Evolutionary conservation across 495 filamentous ascomycete genomes (phyloP), one percentile per base, ranked within the genome.

Genomic region (Podospora anserina): DNA sequence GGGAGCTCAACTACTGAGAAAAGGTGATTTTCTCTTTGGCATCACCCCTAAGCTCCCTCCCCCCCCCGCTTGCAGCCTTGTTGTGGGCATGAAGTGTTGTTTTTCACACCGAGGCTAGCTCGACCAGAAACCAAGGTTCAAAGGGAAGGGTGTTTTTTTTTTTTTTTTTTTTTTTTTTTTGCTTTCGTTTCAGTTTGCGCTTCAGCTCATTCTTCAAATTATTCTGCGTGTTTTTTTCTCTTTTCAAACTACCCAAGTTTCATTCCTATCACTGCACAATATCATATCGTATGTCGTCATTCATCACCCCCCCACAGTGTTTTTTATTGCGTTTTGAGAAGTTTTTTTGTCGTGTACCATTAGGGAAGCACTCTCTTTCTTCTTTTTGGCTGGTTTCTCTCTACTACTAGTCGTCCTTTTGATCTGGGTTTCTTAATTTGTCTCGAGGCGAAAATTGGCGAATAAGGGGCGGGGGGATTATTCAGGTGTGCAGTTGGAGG

Each of bases 1-100:
- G 84, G 15, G 87, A 89, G 75, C 76, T 89, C 34, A 88, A 89
- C 76, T 89, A 89, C 75, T 89, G 39, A 49, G 39, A 5, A 49
- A 3, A 49, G 7, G 39, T 11, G 5, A 11, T 13, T 49, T 49
- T 16, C 9, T 39, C 34, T 39, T 11, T 1, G 13, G 13, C 39
- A 16, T 49, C 15, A 49, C 39, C 3, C 7, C 39, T 49, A 13
- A 49, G 9, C 7, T 11, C 39, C 39, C n/a, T n/a, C 1, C 39
- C 2, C 39, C 9, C 39, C 2, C 5, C 13, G 6, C 15, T 49
- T 49, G 23, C 23, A 23, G 23, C 1, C 1, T 23, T 23, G 23
- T 23, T 23, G 23, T 23, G 23, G 23, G 23, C 23, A 23, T 23
- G 1, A 23, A 23, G 23, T 23, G 23, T 23, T 23, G 23, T 23